Evolutionary conservation across 441 rosid species (phyloP).

Genomic region (Euphorbia corollata): DNA sequence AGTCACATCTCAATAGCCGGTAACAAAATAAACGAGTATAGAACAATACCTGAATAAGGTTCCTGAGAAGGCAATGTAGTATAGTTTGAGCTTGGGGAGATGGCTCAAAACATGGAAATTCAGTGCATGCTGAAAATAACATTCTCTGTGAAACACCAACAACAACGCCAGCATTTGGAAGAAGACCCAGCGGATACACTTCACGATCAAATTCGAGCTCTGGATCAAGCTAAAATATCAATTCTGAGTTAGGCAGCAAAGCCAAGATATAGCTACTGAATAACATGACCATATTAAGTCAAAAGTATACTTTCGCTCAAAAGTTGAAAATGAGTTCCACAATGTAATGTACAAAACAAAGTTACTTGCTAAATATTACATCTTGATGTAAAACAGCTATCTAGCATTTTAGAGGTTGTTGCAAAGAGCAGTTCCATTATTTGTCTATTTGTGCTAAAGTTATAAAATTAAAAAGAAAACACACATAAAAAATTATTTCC

Average conservation of each 20-base stretch:
- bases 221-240: conserved; percentile 74
- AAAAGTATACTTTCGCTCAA: background rate
- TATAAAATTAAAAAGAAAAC: background rate
- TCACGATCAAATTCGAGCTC: conserved; percentile 98
- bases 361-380: background rate
- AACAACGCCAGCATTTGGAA: conserved; percentile 93
- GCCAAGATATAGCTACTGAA: conserved; percentile 10
- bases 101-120: conserved; percentile 96
- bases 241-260: conserved; percentile 24
- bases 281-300: conserved; percentile 14
- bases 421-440: background rate
- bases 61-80: conserved; percentile 89
- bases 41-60: conserved; percentile 84
- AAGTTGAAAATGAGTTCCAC: background rate
- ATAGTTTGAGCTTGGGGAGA: conserved; percentile 98
- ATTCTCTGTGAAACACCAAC: conserved; percentile 95
- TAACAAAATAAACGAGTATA: background rate
- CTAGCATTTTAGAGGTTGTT: background rate
- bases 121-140: conserved; percentile 93
- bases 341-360: background rate
- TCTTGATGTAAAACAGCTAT: background rate
- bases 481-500: background rate
- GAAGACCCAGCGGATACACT: conserved; percentile 92
- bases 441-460: background rate
- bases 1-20: conserved; percentile 3